Base-by-base conservation (phyloP, 2,329 filamentous ascomycete species). In the Camptophora hylomeconis region DNA sequence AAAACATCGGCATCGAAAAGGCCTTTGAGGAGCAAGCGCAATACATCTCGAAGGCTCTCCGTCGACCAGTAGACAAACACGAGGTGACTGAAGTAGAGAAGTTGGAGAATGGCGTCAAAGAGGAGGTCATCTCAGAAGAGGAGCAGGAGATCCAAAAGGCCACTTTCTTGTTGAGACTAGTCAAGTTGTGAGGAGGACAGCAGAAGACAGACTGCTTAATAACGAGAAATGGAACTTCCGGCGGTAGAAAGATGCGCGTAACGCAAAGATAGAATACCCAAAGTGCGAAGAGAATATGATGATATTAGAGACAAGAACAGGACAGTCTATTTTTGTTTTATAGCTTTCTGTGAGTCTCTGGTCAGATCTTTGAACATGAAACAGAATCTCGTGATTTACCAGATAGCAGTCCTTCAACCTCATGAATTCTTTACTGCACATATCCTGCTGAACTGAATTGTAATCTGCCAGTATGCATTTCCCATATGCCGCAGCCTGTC, bases 391-490 rank as follows among this genome's bases (percentile, higher is more conserved):
- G 5, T n/a, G 17, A 41, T 69, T 46, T 63, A 93, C 86, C 48
- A 92, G 48, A 49, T 83, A 92, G 50, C 87, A 95, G 42, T 92
- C 67, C 52, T 92, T 93, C 26, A 95, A 54, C 41, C 61, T 73
- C 54, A 89, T 62, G 44, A 98, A 95, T 49, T 94, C 84, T 33
- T 72, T 73, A 4, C 67, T 65, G 49, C 89, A 98, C 63, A 89
- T 89, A 50, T 94, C 82, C 50, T 92, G 92, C 45, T 84, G 71
- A 3, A 93, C 72, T 3, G 83, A 72, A 49, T 87, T 87, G 57
- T 92, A 95, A 50, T 95, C 87, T 20, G 73, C 72, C 28, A 87
- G 69, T 40, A 98, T 75, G 52, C 89, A 98, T 63, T 84, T 86
- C 42, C 87, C 89, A 49, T 95, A 98, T 8, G 71, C 63, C 3